phyloP scores from a whole-genome alignment of 371 early-diverging fungal species.

The Mucor lusitanicus region DNA sequence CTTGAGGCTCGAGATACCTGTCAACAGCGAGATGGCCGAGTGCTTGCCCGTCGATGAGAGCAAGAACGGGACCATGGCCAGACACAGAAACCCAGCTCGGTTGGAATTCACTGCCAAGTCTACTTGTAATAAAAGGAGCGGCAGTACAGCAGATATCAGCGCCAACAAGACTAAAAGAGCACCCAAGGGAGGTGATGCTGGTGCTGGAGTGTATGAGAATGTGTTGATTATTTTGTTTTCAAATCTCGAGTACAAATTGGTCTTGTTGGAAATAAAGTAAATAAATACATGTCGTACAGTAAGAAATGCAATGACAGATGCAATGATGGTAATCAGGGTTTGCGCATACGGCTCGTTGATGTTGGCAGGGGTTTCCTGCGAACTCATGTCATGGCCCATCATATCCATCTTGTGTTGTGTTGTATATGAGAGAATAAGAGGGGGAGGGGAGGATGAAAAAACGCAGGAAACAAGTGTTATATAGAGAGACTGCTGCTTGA shows the following conservation, averaged over 20 bases:
- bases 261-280: neutral
- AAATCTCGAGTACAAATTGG: neutral
- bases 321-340: constrained; percentile 17
- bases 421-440: neutral
- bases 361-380: constrained; percentile 25
- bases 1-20: constrained; percentile 56
- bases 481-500: neutral
- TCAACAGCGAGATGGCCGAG: constrained; percentile 51
- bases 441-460: too few relatives aligned
- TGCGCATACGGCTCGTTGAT: constrained; percentile 30
- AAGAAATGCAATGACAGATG: constrained; percentile 22
- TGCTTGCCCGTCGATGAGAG: constrained; percentile 62
- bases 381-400: constrained; percentile 21
- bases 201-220: constrained; percentile 41
- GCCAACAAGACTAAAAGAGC: constrained; percentile 43
- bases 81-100: constrained; percentile 58
- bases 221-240: constrained; percentile 52
- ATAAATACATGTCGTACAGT: constrained; percentile 14
- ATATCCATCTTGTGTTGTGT: constrained; percentile 7
- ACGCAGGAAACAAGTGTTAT: neutral
- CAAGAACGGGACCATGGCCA: constrained; percentile 58
- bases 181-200: constrained; percentile 45
- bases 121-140: constrained; percentile 41
- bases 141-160: constrained; percentile 41
- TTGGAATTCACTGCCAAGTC: constrained; percentile 57